Conservation (phyloP, 108 stramenopile species). For the Seminavis robusta region DNA sequence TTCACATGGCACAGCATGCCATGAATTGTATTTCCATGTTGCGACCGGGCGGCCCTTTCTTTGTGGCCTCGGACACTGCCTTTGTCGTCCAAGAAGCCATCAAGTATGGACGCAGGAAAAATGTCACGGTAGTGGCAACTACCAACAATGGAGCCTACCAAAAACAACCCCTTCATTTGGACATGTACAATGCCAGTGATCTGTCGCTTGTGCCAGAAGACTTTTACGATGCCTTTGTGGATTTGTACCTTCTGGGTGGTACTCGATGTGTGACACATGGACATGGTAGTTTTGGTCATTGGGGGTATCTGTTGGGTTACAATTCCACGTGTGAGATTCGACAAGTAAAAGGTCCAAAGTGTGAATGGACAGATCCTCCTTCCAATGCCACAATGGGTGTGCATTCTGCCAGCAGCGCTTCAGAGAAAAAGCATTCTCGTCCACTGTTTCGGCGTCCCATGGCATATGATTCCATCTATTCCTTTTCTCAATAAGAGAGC, state of each 20-base stretch:
- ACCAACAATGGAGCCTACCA: constrained; percentile 7
- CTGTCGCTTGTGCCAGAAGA: too few relatives aligned
- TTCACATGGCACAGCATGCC: too few relatives aligned
- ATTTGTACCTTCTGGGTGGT: constrained; percentile 35
- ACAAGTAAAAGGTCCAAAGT: too few relatives aligned
- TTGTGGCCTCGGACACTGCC: constrained; percentile 41
- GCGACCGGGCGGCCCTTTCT: constrained; percentile 34
- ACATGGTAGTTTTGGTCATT: constrained; percentile 39
- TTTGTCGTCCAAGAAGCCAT: constrained; percentile 4
- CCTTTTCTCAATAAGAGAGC: too few relatives aligned
- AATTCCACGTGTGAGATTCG: constrained; percentile 28
- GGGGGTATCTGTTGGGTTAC: constrained; percentile 20
- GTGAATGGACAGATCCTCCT: too few relatives aligned
- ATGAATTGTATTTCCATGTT: constrained; percentile 41
- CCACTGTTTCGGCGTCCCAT: too few relatives aligned
- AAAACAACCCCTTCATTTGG: constrained; percentile 42
- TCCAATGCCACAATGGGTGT: too few relatives aligned
- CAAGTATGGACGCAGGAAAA: constrained; percentile 5
- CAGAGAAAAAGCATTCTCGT: too few relatives aligned
- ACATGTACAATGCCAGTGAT: neutral
- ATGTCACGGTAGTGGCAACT: constrained; percentile 5
- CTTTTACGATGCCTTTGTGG: constrained; percentile 43
- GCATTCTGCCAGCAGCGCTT: too few relatives aligned
- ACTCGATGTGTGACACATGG: constrained; percentile 34
- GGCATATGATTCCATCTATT: too few relatives aligned